Evolutionary conservation across 495 filamentous ascomycete species (phyloP).

Genomic region (Ramalina peruviana): DNA sequence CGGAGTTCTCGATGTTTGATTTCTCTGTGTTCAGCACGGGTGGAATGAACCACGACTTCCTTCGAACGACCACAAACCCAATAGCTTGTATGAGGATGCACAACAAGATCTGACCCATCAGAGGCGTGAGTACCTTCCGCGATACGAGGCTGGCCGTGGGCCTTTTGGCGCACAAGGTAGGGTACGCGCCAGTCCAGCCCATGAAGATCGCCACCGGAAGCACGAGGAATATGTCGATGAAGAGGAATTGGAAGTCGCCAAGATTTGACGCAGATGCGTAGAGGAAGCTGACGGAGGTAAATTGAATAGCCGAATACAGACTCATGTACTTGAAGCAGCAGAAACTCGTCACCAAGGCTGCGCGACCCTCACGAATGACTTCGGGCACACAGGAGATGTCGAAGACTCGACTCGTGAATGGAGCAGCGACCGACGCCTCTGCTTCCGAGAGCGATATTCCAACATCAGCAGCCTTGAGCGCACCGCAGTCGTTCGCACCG

Average conservation of each 20-base stretch:
- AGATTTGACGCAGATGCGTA: constrained; percentile 93
- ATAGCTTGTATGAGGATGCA: constrained; percentile 66
- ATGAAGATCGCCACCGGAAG: constrained; percentile 96
- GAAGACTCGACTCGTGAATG: constrained; percentile 90
- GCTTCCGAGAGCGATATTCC: constrained; percentile 98
- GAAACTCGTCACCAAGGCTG: constrained; percentile 92
- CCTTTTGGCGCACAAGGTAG: constrained; percentile 62
- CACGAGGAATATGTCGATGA: constrained; percentile 86
- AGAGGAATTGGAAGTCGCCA: constrained; percentile 90
- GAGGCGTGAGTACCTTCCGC: constrained; percentile 77
- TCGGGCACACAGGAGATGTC: constrained; percentile 95
- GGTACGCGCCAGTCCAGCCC: constrained; percentile 86
- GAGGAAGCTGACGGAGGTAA: constrained; percentile 95
- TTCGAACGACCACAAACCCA: constrained; percentile 54
- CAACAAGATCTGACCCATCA: constrained; percentile 79
- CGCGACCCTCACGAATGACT: constrained; percentile 85
- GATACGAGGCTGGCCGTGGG: constrained; percentile 90
- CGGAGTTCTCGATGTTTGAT: constrained; percentile 74
- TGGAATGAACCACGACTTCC: constrained; percentile 65
- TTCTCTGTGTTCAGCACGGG: constrained; percentile 60
- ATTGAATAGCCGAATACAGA: constrained; percentile 96
- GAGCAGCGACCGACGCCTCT: constrained; percentile 93
- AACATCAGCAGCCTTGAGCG: constrained; percentile 93
- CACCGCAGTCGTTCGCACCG: constrained; percentile 96
- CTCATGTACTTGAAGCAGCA: constrained; percentile 99